Evolutionary conservation across 2,329 filamentous ascomycete genomes (phyloP), one percentile per base, ranked within the genome.

Genomic region (Aspergillus puulaauensis): DNA sequence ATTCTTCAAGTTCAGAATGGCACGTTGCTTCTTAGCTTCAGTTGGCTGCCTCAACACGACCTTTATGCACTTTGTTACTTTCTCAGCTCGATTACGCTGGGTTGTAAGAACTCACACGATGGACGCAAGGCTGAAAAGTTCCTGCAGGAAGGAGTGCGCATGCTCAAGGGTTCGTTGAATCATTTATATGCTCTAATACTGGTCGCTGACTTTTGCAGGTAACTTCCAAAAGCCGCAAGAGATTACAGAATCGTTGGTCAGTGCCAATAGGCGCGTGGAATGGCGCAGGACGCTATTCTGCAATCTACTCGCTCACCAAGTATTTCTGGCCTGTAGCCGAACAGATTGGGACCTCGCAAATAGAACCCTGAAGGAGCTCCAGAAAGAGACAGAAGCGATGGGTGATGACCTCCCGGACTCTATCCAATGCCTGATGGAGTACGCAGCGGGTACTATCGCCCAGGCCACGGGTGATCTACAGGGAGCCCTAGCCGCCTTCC

Each of bases 401-500:
- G 73, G 58, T 58, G 66, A 78, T 35, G 66, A 68, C 9, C 68
- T 75, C 21, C 67, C 75, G 2, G 71, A 74, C 14, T 67, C 72
- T 2, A 80, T 86, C 37, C 72, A 73, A 23, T 77, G 85, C 35
- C 79, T 90, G 45, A 80, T 84, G 6, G 77, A 84, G 44, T 97
- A 97, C 72, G 84, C 96, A 17, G 80, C 82, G 1, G 93, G 89
- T 0, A 83, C 90, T 7, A 89, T 91, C 64, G 80, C 86, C 52
- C 93, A 97, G 76, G 90, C 88, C 17, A 87, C 82, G 5, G 92
- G 91, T 15, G 82, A 91, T 61, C 80, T 95, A 1, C 77, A 84
- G n/a, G 76, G 78, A 2, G 92, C 93, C 3, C 76, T 92, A 14
- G 66, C 78, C 3, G 81, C 88, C 9, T 96, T 90, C 73, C 81